Evolutionary conservation across 495 filamentous ascomycete genomes (phyloP).

Genomic region (Aspergillus heteromorphus): DNA sequence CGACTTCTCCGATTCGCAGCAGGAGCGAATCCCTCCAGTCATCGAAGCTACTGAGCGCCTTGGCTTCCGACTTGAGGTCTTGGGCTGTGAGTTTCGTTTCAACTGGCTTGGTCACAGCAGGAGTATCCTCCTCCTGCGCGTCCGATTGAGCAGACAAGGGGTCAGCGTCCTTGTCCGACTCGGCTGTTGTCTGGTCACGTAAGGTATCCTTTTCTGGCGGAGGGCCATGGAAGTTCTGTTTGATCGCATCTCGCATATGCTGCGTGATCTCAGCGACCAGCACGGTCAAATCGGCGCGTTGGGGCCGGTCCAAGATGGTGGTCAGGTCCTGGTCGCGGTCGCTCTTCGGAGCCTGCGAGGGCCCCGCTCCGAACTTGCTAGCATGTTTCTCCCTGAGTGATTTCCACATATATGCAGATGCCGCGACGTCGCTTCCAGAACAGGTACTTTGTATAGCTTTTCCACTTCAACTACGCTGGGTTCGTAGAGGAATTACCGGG

Average conservation of each 20-base stretch:
- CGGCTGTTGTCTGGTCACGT: constrained; percentile 2
- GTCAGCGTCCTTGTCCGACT: constrained; percentile 2
- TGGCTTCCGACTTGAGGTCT: constrained; percentile 31
- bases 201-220: background rate
- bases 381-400: constrained; percentile 37
- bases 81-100: constrained; percentile 18
- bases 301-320: constrained; percentile 44
- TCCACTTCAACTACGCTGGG: background rate
- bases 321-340: constrained; percentile 41
- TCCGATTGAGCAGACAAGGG: background rate
- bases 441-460: background rate
- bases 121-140: constrained; percentile 6
- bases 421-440: background rate
- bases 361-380: constrained; percentile 27
- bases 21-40: constrained; percentile 60
- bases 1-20: constrained; percentile 57
- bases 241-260: constrained; percentile 40
- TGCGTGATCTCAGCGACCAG: constrained; percentile 39
- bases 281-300: constrained; percentile 45
- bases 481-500: background rate
- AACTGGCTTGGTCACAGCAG: background rate
- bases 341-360: constrained; percentile 17
- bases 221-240: constrained; percentile 35
- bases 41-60: constrained; percentile 52
- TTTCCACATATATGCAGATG: constrained; percentile 28